phyloP scores from a whole-genome alignment of 2,329 filamentous ascomycete genomes.

The Verticillium longisporum region DNA sequence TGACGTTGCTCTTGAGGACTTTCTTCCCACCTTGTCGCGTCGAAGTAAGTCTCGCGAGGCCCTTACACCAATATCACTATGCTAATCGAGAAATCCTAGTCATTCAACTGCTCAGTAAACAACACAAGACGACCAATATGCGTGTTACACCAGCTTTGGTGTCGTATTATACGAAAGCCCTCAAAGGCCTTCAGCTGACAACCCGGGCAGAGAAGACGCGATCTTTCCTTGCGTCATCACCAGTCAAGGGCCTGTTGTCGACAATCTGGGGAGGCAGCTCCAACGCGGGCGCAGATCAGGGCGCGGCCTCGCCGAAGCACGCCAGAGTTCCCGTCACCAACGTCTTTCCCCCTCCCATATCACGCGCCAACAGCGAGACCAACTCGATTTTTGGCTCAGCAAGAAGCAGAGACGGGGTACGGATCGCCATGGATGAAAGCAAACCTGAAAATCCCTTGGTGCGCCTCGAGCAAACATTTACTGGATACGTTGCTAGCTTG shows the following conservation, averaged over 20 bases:
- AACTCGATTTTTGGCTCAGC: slow-evolving; percentile 49
- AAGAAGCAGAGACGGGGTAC: slow-evolving; percentile 37
- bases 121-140: slow-evolving; percentile 62
- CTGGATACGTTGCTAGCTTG: slow-evolving; percentile 73
- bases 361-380: slow-evolving; percentile 36
- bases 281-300: slow-evolving; percentile 28
- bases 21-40: slow-evolving; percentile 68
- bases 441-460: slow-evolving; percentile 59
- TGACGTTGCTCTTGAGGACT: slow-evolving; percentile 63
- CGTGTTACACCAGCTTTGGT: slow-evolving; percentile 62
- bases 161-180: slow-evolving; percentile 69
- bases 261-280: slow-evolving; percentile 65
- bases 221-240: slow-evolving; percentile 72
- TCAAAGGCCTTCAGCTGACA: slow-evolving; percentile 61
- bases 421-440: slow-evolving; percentile 39
- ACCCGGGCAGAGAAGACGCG: slow-evolving; percentile 57
- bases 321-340: slow-evolving; percentile 29
- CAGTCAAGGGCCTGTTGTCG: slow-evolving; percentile 76
- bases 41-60: slow-evolving; percentile 46
- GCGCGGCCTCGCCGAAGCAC: slow-evolving; percentile 23
- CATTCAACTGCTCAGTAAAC: slow-evolving; percentile 62
- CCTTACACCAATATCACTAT: not conserved
- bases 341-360: slow-evolving; percentile 32
- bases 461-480: slow-evolving; percentile 77
- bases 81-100: slow-evolving; percentile 45